Conservation (phyloP, 2,329 filamentous ascomycete species). For the Ophiocordyceps camponoti-leonardi region DNA sequence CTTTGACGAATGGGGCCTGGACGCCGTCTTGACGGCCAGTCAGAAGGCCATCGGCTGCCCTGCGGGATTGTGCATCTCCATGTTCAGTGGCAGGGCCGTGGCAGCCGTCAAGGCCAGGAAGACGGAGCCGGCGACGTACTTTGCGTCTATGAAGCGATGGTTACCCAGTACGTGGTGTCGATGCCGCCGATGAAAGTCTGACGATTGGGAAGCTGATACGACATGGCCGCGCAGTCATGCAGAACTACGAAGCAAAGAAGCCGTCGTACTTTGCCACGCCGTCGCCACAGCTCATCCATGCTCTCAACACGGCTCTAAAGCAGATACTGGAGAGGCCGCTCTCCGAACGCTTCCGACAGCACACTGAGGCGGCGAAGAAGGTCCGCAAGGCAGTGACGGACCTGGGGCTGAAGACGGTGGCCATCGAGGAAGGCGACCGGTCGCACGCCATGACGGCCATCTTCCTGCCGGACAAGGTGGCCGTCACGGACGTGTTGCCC, state of each 20-base stretch:
- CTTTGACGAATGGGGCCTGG: slow-evolving; percentile 88
- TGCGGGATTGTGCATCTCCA: slow-evolving; percentile 83
- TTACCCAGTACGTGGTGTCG: slow-evolving; percentile 47
- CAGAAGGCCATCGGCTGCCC: slow-evolving; percentile 96
- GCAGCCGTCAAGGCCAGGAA: slow-evolving; percentile 65
- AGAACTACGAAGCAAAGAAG: slow-evolving; percentile 97
- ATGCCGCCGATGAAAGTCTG: background rate
- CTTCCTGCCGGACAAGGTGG: slow-evolving; percentile 73
- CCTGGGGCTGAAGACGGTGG: slow-evolving; percentile 76
- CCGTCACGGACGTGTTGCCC: slow-evolving; percentile 68
- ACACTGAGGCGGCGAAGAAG: slow-evolving; percentile 63
- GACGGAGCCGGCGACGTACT: slow-evolving; percentile 73
- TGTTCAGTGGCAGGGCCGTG: slow-evolving; percentile 81
- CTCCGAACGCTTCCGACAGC: slow-evolving; percentile 65
- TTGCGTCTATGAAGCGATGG: slow-evolving; percentile 96
- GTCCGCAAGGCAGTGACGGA: slow-evolving; percentile 71
- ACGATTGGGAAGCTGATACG: slow-evolving; percentile 1
- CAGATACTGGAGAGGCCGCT: slow-evolving; percentile 74
- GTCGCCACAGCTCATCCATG: slow-evolving; percentile 82
- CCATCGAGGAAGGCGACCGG: slow-evolving; percentile 72
- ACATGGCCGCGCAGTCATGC: slow-evolving; percentile 50
- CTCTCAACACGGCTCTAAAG: slow-evolving; percentile 72
- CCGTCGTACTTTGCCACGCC: slow-evolving; percentile 96
- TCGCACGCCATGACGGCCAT: slow-evolving; percentile 97
- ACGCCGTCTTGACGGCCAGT: slow-evolving; percentile 82